A percentile compares a stretch with the other conserved stretches of the same genome.
These are phyloP conservation scores for Hyphopichia buzzinii DNA, from an alignment of 1,139 yeast species.

Conservation along the genomic window DNA sequence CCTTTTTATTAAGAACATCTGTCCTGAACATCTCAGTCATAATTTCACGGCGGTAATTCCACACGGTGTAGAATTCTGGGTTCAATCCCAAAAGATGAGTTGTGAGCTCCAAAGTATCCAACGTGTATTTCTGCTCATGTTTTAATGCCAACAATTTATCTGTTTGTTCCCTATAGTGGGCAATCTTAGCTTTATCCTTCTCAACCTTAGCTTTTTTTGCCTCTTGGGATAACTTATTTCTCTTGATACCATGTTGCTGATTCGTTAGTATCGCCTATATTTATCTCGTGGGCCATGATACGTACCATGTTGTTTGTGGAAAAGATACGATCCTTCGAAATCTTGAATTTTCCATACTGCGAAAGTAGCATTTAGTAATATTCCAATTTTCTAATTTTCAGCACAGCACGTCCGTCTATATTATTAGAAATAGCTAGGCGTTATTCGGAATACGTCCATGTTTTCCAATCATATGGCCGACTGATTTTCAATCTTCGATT, in stretches of 20 bases:
- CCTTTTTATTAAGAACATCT: constrained; percentile 19
- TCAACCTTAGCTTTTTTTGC: constrained; percentile 52
- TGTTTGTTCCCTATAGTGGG: constrained; percentile 49
- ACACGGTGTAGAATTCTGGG: constrained; percentile 85
- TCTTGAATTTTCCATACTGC: too few relatives aligned
- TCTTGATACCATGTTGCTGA: constrained; percentile 69
- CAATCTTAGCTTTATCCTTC: constrained; percentile 54
- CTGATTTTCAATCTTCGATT: too few relatives aligned
- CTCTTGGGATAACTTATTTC: constrained; percentile 57
- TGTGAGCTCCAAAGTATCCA: constrained; percentile 44
- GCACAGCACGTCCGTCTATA: too few relatives aligned
- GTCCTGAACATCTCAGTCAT: constrained; percentile 34
- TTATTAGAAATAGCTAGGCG: too few relatives aligned
- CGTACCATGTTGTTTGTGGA: too few relatives aligned
- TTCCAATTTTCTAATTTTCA: too few relatives aligned
- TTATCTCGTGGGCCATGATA: too few relatives aligned
- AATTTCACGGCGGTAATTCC: constrained; percentile 87
- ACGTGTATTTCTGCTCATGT: constrained; percentile 26
- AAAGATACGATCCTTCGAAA: too few relatives aligned
- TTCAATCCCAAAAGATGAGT: constrained; percentile 59
- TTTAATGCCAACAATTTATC: constrained; percentile 40
- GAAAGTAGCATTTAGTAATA: too few relatives aligned
- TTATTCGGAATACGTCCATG: too few relatives aligned
- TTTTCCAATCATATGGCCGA: too few relatives aligned
- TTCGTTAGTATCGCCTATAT: too few relatives aligned